Conservation (phyloP, 2,329 filamentous ascomycete genomes). For the Rugonectria rugulosa region DNA sequence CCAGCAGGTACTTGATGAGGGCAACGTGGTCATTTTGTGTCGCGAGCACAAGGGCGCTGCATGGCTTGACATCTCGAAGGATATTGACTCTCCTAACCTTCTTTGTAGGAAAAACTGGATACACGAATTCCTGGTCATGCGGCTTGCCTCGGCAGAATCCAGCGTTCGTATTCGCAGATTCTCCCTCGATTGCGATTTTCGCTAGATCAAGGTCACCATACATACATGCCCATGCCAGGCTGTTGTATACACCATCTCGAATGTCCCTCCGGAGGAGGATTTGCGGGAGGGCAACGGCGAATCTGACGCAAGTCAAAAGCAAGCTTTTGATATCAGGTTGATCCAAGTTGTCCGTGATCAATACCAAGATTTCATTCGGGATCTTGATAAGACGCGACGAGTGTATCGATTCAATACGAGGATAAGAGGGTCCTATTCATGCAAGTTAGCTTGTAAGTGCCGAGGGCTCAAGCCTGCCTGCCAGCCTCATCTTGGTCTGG, state of each 20-base stretch:
- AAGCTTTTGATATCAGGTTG: conserved; percentile 1
- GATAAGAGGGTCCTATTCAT: too few relatives aligned
- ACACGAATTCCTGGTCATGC: neutral
- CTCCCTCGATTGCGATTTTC: neutral
- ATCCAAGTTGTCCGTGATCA: neutral
- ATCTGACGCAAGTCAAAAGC: neutral
- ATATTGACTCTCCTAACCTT: neutral
- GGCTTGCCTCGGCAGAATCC: too few relatives aligned
- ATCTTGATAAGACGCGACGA: neutral
- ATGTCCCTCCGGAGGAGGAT: conserved; percentile 7
- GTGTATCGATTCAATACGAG: too few relatives aligned
- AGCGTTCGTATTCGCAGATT: conserved; percentile 1
- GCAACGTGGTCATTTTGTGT: conserved; percentile 10
- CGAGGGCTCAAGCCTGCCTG: too few relatives aligned
- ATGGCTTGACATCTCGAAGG: neutral
- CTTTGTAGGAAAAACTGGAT: conserved; percentile 5
- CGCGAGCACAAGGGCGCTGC: conserved; percentile 5
- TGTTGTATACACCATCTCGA: conserved; percentile 2
- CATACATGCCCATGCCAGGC: conserved; percentile 14
- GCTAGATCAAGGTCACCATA: conserved; percentile 7
- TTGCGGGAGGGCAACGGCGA: neutral
- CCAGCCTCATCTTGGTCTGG: too few relatives aligned
- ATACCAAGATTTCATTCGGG: conserved; percentile 4
- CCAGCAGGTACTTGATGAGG: conserved; percentile 8
- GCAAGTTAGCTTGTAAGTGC: too few relatives aligned